Conservation (phyloP, 768 basidiomycete genomes). For the Tylopilus rubrobrunneus region DNA sequence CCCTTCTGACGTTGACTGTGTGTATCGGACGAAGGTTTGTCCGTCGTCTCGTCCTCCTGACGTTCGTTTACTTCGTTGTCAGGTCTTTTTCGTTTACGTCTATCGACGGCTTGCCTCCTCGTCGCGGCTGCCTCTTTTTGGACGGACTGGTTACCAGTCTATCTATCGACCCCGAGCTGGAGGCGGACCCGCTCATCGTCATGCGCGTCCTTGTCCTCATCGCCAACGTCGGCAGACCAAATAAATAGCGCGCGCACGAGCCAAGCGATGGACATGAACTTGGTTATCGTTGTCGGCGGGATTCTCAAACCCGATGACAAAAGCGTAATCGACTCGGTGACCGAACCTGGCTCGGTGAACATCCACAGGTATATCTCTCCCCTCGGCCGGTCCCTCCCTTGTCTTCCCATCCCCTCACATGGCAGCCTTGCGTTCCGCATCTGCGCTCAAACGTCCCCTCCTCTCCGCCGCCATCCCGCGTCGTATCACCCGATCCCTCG, state of each 20-base stretch:
- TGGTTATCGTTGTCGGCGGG: slow-evolving; percentile 2
- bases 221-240: slow-evolving; percentile 2
- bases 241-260: not conserved
- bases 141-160: no score
- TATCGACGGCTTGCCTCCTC: no score
- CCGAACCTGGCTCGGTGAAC: slow-evolving; percentile 38
- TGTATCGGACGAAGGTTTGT: no score
- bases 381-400: slow-evolving; percentile 17
- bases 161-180: slow-evolving; percentile 26
- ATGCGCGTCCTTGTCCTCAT: not conserved
- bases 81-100: no score
- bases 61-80: no score
- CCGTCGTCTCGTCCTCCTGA: no score
- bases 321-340: slow-evolving; percentile 38
- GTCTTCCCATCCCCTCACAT: slow-evolving; percentile 21
- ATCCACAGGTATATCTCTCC: slow-evolving; percentile 23
- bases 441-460: slow-evolving; percentile 20
- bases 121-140: no score
- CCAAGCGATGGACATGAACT: slow-evolving; percentile 1
- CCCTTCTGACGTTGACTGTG: no score
- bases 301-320: slow-evolving; percentile 15
- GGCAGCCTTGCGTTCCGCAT: slow-evolving; percentile 28
- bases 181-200: not conserved
- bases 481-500: slow-evolving; percentile 41
- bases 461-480: slow-evolving; percentile 16